Conservation (phyloP, 495 filamentous ascomycete genomes). For the Neurospora sp. region DNA sequence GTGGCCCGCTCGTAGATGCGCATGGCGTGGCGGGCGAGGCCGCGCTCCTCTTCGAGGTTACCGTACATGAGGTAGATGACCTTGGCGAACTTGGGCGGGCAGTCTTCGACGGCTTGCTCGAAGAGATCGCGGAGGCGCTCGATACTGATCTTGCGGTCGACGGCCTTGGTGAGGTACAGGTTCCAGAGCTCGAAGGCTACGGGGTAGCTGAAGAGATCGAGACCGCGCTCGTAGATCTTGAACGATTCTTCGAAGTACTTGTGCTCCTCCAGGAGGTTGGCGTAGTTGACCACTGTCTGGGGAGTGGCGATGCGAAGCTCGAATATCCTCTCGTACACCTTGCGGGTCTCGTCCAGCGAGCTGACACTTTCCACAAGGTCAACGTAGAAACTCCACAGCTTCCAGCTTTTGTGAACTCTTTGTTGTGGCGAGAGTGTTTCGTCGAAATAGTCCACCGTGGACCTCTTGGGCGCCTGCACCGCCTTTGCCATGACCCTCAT, state of each 20-base stretch:
- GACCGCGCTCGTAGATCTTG: slow-evolving; percentile 92
- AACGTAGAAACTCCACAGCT: slow-evolving; percentile 98
- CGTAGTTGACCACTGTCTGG: slow-evolving; percentile 97
- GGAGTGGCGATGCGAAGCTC: slow-evolving; percentile 96
- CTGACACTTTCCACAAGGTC: slow-evolving; percentile 93
- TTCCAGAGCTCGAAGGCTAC: slow-evolving; percentile 99
- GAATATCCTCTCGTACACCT: slow-evolving; percentile 94
- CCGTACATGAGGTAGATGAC: slow-evolving; percentile 97
- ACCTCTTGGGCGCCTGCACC: slow-evolving; percentile 87
- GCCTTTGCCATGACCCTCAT: slow-evolving; percentile 96
- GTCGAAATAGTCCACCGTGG: slow-evolving; percentile 96
- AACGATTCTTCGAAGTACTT: slow-evolving; percentile 96
- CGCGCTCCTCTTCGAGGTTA: slow-evolving; percentile 91
- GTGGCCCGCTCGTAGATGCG: slow-evolving; percentile 97
- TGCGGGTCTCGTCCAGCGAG: slow-evolving; percentile 83
- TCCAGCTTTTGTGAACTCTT: slow-evolving; percentile 98
- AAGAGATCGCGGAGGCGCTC: slow-evolving; percentile 93
- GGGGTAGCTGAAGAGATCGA: slow-evolving; percentile 95
- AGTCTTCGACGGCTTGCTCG: slow-evolving; percentile 91
- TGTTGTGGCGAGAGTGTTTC: slow-evolving; percentile 91
- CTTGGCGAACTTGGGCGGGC: slow-evolving; percentile 93
- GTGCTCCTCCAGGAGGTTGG: slow-evolving; percentile 90
- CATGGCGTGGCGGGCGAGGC: slow-evolving; percentile 95
- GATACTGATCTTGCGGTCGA: slow-evolving; percentile 89
- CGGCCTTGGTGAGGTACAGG: slow-evolving; percentile 92